phyloP scores from a whole-genome alignment of 2,329 filamentous ascomycete species.

The Penicillium sp. region DNA sequence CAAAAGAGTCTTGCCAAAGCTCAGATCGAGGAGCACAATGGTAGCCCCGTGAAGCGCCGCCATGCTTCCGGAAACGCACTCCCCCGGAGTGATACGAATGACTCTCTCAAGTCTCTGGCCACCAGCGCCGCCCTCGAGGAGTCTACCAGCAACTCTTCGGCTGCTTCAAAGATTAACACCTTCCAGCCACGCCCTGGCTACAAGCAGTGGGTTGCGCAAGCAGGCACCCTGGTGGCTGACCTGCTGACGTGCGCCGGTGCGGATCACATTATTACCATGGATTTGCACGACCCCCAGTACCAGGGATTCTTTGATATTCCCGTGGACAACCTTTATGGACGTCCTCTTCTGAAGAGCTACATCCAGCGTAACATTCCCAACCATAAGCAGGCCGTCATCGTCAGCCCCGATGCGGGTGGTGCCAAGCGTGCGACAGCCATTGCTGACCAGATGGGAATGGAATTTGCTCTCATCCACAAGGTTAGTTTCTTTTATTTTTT shows the following conservation, averaged over 20 bases:
- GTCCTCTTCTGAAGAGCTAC: slow-evolving; percentile 60
- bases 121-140: slow-evolving; percentile 62
- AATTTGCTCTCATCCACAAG: slow-evolving; percentile 98
- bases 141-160: slow-evolving; percentile 59
- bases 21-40: slow-evolving; percentile 56
- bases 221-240: slow-evolving; percentile 91
- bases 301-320: slow-evolving; percentile 99
- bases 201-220: slow-evolving; percentile 98
- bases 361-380: slow-evolving; percentile 80
- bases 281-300: slow-evolving; percentile 93
- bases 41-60: slow-evolving; percentile 46
- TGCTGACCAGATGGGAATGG: slow-evolving; percentile 87
- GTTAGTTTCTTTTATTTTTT: slow-evolving; percentile 49
- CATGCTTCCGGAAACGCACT: slow-evolving; percentile 37
- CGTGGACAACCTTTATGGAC: slow-evolving; percentile 90
- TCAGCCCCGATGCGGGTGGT: slow-evolving; percentile 93
- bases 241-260: slow-evolving; percentile 92
- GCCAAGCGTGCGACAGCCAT: slow-evolving; percentile 96
- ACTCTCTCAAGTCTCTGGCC: slow-evolving; percentile 37
- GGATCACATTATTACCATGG: slow-evolving; percentile 97
- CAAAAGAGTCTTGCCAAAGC: slow-evolving; percentile 73
- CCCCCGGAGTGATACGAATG: slow-evolving; percentile 40
- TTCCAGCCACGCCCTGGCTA: slow-evolving; percentile 88
- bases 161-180: slow-evolving; percentile 55
- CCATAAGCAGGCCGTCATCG: slow-evolving; percentile 83